Evolutionary conservation across 495 filamentous ascomycete genomes (phyloP).

Genomic region (Polyplosphaeria fusca): DNA sequence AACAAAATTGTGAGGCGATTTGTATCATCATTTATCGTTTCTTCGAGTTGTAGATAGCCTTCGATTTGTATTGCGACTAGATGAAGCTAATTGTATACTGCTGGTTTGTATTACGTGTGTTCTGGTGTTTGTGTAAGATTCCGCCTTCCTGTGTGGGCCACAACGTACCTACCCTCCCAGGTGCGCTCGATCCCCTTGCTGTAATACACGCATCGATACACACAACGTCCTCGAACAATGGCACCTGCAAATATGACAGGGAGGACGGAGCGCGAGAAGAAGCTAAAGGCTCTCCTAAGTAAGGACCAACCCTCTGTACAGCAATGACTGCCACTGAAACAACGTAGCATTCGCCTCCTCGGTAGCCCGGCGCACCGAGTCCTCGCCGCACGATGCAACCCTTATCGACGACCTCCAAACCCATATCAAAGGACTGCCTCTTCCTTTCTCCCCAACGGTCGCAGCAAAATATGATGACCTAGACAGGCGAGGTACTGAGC

Average conservation of each 20-base stretch:
- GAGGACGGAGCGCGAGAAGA: slow-evolving; percentile 31
- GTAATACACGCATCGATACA: background rate
- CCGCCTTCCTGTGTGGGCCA: too few relatives aligned
- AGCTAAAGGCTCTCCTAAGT: slow-evolving; percentile 30
- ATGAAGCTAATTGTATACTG: too few relatives aligned
- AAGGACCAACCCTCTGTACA: background rate
- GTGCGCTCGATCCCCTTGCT: too few relatives aligned
- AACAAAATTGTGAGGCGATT: too few relatives aligned
- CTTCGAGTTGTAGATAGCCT: too few relatives aligned
- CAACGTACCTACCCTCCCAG: too few relatives aligned
- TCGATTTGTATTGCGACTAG: too few relatives aligned
- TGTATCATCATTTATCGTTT: too few relatives aligned
- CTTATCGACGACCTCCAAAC: slow-evolving; percentile 29
- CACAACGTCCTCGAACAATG: slow-evolving; percentile 10
- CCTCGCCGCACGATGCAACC: slow-evolving; percentile 10
- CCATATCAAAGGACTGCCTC: slow-evolving; percentile 30
- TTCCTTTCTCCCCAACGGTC: slow-evolving; percentile 15
- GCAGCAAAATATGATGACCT: slow-evolving; percentile 45
- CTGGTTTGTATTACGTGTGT: too few relatives aligned
- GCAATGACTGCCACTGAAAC: background rate
- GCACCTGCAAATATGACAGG: background rate
- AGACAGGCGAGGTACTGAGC: slow-evolving; percentile 51
- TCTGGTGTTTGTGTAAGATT: too few relatives aligned
- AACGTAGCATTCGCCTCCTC: slow-evolving; percentile 24
- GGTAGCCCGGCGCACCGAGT: slow-evolving; percentile 8